These are phyloP conservation scores for Solanum acaule DNA, from an alignment of 257 asterid genomes.

Conservation along the genomic window DNA sequence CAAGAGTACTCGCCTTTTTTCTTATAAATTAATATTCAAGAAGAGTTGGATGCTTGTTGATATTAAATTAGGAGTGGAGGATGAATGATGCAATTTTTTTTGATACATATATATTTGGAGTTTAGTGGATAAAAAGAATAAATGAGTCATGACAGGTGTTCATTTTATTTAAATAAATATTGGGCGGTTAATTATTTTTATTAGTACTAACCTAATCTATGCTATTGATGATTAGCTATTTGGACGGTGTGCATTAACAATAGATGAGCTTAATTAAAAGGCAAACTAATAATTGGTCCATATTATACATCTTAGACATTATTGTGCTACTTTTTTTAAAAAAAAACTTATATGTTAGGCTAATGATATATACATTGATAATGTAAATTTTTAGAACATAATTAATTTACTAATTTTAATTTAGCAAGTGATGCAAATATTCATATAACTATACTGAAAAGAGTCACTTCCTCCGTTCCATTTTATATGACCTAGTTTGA, in stretches of 20 bases:
- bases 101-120: not conserved
- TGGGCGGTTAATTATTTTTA: not conserved
- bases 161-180: not conserved
- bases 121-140: not conserved
- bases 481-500: too few relatives aligned
- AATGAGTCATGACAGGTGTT: not conserved
- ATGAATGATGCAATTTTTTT: not conserved
- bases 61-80: not conserved
- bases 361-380: not conserved
- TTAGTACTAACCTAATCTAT: not conserved
- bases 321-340: not conserved
- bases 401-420: not conserved
- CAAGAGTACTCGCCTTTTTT: not conserved
- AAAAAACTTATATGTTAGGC: too few relatives aligned
- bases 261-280: not conserved
- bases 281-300: not conserved
- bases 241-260: conserved; percentile 1
- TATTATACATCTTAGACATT: not conserved
- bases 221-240: not conserved
- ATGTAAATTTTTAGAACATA: not conserved
- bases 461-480: not conserved
- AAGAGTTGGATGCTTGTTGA: not conserved
- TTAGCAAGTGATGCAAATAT: not conserved
- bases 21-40: not conserved
- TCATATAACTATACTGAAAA: not conserved